A percentile compares a stretch with the other conserved stretches of the same genome.
phyloP scores from a whole-genome alignment of 2,329 filamentous ascomycete genomes.

The Stachybotrys chartarum region DNA sequence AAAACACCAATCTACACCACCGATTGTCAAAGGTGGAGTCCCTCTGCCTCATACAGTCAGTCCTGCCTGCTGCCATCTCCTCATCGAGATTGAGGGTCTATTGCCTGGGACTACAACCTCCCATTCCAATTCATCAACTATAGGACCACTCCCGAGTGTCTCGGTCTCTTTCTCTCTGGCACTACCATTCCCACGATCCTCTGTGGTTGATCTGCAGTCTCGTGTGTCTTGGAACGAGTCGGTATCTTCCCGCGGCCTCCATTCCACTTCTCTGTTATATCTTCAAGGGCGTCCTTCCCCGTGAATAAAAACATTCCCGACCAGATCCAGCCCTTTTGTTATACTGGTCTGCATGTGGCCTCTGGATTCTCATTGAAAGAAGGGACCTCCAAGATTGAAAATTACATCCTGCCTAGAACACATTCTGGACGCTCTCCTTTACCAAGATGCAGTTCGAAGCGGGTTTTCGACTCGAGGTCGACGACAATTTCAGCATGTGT shows the following conservation, averaged over 20 bases:
- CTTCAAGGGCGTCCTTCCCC: constrained; percentile 30
- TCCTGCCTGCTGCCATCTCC: background rate
- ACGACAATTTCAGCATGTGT: constrained; percentile 30
- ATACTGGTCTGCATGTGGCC: constrained; percentile 3
- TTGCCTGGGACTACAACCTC: constrained; percentile 10
- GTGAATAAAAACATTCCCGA: constrained; percentile 26
- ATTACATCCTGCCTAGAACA: background rate
- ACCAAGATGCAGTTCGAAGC: constrained; percentile 30
- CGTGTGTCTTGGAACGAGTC: constrained; percentile 24
- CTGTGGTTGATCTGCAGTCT: constrained; percentile 24
- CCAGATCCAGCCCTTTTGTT: constrained; percentile 12
- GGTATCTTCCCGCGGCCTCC: constrained; percentile 20
- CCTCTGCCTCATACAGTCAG: background rate
- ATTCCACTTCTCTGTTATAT: constrained; percentile 34
- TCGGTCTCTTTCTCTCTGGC: constrained; percentile 20
- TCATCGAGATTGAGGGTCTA: background rate
- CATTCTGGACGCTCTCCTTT: background rate
- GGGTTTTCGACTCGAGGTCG: constrained; percentile 31
- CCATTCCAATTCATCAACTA: constrained; percentile 24
- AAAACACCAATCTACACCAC: constrained; percentile 17
- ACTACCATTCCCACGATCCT: constrained; percentile 22
- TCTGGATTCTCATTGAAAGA: background rate
- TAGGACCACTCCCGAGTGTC: constrained; percentile 24
- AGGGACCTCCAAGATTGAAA: background rate
- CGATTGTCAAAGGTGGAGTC: constrained; percentile 13